Evolutionary conservation across 768 basidiomycete genomes (phyloP).

Genomic region (Amanita subjunquillea): DNA sequence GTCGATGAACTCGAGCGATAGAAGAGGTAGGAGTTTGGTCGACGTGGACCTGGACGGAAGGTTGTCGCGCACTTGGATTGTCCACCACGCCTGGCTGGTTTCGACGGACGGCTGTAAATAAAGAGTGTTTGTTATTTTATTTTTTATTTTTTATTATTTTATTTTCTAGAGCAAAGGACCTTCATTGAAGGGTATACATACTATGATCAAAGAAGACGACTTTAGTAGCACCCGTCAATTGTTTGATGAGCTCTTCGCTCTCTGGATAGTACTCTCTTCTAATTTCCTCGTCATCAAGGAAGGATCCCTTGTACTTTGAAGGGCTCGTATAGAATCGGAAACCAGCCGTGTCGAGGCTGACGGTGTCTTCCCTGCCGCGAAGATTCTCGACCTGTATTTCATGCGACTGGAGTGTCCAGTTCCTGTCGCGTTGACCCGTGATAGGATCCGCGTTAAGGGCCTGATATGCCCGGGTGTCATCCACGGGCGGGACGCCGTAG

Average conservation of each 20-base stretch:
- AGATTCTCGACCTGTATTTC: constrained; percentile 39
- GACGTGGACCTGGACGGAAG: constrained; percentile 34
- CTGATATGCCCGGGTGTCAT: constrained; percentile 15
- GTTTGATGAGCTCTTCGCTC: constrained; percentile 47
- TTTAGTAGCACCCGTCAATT: constrained; percentile 46
- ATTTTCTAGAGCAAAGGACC: background rate
- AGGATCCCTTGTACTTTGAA: constrained; percentile 26
- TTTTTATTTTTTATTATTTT: background rate
- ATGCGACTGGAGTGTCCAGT: constrained; percentile 9
- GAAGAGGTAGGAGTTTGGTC: constrained; percentile 41
- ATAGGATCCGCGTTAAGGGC: constrained; percentile 5
- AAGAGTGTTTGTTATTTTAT: background rate
- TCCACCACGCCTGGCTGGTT: constrained; percentile 27
- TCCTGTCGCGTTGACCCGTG: background rate
- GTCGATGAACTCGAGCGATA: constrained; percentile 35
- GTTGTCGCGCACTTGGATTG: constrained; percentile 31
- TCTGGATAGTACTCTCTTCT: constrained; percentile 50
- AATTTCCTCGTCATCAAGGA: constrained; percentile 39
- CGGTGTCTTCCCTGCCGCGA: constrained; percentile 35
- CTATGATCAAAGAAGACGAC: constrained; percentile 46
- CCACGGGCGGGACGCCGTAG: constrained; percentile 11
- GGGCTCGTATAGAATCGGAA: constrained; percentile 32
- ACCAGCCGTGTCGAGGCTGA: constrained; percentile 37
- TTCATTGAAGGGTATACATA: background rate
- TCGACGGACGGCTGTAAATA: constrained; percentile 30